Evolutionary conservation across 495 filamentous ascomycete species (phyloP).

Genomic region (Viridothelium virens): DNA sequence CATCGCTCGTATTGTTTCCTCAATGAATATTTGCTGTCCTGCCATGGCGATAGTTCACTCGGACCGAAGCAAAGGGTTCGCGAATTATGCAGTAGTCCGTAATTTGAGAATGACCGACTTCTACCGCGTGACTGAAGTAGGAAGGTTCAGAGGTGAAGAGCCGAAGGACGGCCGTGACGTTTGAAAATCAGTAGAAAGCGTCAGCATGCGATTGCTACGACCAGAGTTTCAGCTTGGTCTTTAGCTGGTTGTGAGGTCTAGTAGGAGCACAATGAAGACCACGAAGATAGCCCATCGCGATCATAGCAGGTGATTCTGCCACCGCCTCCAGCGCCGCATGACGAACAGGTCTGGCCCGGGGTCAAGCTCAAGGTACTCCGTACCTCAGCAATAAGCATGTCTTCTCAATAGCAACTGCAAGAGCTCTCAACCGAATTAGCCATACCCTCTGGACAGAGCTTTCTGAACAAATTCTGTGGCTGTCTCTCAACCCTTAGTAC

Average conservation of each 20-base stretch:
- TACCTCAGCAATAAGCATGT: neutral
- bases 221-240: neutral
- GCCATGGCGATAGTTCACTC: constrained; percentile 50
- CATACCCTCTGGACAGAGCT: neutral
- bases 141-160: no score
- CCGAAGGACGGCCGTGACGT: no score
- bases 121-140: no score
- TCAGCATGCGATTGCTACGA: neutral
- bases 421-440: neutral
- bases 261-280: neutral
- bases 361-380: neutral
- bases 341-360: neutral
- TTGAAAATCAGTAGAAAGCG: no score
- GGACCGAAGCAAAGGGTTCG: neutral
- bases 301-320: neutral
- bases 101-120: no score
- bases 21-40: constrained; percentile 59
- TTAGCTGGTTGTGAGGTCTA: neutral
- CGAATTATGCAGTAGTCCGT: neutral
- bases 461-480: neutral
- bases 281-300: no score
- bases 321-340: neutral
- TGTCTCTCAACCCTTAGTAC: neutral
- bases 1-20: constrained; percentile 68
- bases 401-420: neutral